Evolutionary conservation across 192 early-diverging fungal species (phyloP).

Genomic region (Entrophospora sp.): DNA sequence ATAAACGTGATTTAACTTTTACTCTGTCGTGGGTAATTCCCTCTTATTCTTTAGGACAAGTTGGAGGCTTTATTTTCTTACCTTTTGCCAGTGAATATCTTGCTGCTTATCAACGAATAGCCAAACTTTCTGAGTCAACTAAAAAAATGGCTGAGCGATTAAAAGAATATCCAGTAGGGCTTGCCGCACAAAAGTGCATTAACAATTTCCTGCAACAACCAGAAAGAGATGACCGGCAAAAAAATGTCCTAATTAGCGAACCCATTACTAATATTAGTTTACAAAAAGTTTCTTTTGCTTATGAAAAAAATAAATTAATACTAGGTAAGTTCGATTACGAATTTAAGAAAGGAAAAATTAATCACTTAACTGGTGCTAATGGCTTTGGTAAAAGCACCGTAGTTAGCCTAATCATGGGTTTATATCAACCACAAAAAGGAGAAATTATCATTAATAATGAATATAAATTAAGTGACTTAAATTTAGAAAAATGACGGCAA

Average conservation of each 20-base stretch:
- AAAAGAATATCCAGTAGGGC: background rate
- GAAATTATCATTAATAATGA: slow-evolving; percentile 3
- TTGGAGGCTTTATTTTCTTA: background rate
- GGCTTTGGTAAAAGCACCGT: slow-evolving; percentile 6
- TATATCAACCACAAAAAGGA: background rate
- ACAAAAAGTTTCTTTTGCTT: background rate
- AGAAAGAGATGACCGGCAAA: background rate
- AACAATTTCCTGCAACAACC: background rate
- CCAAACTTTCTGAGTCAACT: background rate
- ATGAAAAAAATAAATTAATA: background rate
- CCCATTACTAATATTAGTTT: background rate
- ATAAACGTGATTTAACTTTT: background rate
- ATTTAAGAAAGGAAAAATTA: background rate
- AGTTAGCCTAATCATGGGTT: slow-evolving; percentile 3
- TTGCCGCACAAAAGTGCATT: background rate
- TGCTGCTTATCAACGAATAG: background rate
- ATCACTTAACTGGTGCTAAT: background rate
- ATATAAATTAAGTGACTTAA: background rate
- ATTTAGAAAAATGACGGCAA: background rate
- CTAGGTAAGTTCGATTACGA: background rate
- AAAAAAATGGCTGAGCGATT: background rate
- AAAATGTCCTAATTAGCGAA: background rate
- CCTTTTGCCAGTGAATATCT: background rate
- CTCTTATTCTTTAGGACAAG: background rate
- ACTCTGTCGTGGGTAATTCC: background rate